Evolutionary conservation across 2,329 filamentous ascomycete species (phyloP), one percentile per base, ranked within the genome.

Genomic region (Scedosporium minutisporum): DNA sequence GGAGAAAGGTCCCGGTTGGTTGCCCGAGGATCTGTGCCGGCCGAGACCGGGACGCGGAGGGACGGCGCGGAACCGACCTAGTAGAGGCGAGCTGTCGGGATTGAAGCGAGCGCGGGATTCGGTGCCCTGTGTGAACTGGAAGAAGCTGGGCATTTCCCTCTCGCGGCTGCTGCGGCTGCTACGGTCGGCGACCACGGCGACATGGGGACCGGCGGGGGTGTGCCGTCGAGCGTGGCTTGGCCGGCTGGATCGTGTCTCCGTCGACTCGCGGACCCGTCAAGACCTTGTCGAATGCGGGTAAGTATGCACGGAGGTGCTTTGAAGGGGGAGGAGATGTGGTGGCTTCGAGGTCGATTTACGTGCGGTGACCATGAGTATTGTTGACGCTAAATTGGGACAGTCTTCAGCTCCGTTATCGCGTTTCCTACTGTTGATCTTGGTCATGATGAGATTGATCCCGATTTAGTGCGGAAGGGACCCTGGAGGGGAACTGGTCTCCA

Each of bases 31-130:
- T 6, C 69, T 69, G 21, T 66, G 60, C 33, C 61, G 60, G 55
- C 70, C 67, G 51, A 67, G 62, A 12, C 71, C 71, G 58, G 70
- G 71, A 25, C 38, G 53, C 27, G 77, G 75, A 6, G 83, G 83
- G 18, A 88, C 83, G 64, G 85, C 86, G 65, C 85, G 83, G 73
- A 86, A 88, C 46, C 86, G 83, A 65, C 86, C 86, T 2, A 88
- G 80, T 7, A 87, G 74, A 25, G 86, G 84, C 18, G 85, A 83
- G 51, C 82, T 76, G 68, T 87, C 81, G 67, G 76, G 77, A 63
- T 78, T 78, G 64, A 75, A 72, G 60, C 78, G 78, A 64, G 77
- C 75, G 68, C 77, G 80, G 65, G 83, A 80, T 74, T 88, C 86
- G 69, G 76, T 80, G 72, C 85, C 86, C 69, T 85, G 85, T 65